A percentile compares a stretch with the other conserved stretches of the same genome.
Conservation (phyloP, 345 rosid genomes). For the Populus ilicifolia region DNA sequence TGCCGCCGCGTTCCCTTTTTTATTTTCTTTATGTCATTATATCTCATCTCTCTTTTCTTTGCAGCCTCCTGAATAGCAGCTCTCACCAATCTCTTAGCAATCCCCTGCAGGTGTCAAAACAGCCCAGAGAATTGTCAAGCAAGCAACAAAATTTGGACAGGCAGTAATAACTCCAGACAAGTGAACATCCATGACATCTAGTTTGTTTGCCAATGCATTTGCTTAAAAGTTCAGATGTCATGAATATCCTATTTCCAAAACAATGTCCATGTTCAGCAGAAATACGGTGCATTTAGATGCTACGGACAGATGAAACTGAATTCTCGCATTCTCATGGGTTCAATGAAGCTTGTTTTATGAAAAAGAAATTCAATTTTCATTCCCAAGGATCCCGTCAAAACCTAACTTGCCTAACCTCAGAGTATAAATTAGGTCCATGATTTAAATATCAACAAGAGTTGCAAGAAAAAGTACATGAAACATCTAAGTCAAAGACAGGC, state of each 20-base stretch:
- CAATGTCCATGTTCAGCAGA: neutral
- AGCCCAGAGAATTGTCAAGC: neutral
- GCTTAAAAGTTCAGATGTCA: neutral
- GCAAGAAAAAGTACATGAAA: neutral
- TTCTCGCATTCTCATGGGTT: neutral
- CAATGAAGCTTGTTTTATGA: neutral
- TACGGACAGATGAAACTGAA: neutral
- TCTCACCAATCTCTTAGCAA: slow-evolving; percentile 34
- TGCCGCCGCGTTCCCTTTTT: slow-evolving; percentile 25
- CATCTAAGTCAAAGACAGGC: neutral
- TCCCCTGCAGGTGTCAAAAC: slow-evolving; percentile 20
- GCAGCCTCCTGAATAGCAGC: slow-evolving; percentile 32
- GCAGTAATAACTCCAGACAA: neutral
- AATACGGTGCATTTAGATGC: neutral
- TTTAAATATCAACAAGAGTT: neutral
- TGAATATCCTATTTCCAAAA: neutral
- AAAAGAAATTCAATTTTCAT: neutral
- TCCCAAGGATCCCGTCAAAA: neutral
- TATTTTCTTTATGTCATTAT: slow-evolving; percentile 25
- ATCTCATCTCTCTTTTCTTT: slow-evolving; percentile 34
- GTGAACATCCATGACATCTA: neutral
- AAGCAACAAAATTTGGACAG: neutral
- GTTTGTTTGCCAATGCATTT: too few species aligned
- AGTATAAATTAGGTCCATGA: neutral
- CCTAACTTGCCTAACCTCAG: neutral